Evolutionary conservation across 2,329 filamentous ascomycete genomes (phyloP).

Genomic region (Beauveria bassiana): DNA sequence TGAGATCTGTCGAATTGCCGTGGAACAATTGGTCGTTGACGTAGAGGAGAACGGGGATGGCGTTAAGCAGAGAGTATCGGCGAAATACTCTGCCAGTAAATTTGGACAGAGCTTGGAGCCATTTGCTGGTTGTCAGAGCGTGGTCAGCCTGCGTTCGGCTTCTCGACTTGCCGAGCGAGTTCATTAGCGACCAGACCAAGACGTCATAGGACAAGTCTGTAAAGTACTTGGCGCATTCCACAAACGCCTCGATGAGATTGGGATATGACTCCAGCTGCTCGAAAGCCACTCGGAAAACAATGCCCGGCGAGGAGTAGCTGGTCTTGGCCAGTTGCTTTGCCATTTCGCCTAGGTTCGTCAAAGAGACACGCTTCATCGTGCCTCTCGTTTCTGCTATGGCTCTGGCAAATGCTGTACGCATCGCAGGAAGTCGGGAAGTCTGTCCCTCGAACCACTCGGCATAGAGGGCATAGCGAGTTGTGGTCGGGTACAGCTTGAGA

Average conservation of each 20-base stretch:
- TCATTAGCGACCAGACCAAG: conserved; percentile 85
- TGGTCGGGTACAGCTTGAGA: conserved; percentile 67
- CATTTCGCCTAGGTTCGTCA: conserved; percentile 79
- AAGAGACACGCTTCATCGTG: conserved; percentile 81
- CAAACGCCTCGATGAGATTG: conserved; percentile 89
- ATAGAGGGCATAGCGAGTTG: conserved; percentile 79
- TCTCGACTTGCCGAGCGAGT: conserved; percentile 55
- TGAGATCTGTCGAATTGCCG: conserved; percentile 82
- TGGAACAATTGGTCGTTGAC: conserved; percentile 74
- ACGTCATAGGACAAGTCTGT: conserved; percentile 90
- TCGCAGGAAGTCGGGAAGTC: conserved; percentile 67
- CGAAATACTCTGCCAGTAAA: conserved; percentile 89
- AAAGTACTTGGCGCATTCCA: conserved; percentile 91
- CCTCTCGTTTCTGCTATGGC: conserved; percentile 74
- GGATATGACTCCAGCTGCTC: conserved; percentile 89
- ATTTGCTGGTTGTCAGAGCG: conserved; percentile 72
- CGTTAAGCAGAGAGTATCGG: conserved; percentile 75
- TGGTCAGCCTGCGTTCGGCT: conserved; percentile 56
- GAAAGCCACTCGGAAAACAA: conserved; percentile 84
- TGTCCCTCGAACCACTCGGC: conserved; percentile 84
- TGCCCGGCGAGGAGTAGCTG: conserved; percentile 81
- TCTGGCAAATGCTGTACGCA: conserved; percentile 69
- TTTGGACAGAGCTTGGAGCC: conserved; percentile 82
- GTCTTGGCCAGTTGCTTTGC: conserved; percentile 84
- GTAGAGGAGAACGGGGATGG: conserved; percentile 80